phyloP scores from a whole-genome alignment of 2,329 filamentous ascomycete genomes.

The Ceratocystis cacaofunesta region DNA sequence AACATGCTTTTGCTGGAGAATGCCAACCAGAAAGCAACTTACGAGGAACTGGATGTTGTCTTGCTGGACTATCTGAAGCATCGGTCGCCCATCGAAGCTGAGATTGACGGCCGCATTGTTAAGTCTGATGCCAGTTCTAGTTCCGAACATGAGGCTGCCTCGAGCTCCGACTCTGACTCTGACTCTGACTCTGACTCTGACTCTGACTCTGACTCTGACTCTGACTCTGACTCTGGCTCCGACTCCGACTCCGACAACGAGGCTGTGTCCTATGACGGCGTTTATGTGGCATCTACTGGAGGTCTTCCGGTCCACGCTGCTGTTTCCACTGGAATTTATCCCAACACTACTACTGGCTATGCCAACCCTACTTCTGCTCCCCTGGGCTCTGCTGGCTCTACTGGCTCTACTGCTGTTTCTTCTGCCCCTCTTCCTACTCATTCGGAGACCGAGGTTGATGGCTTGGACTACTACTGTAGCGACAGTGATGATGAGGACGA shows the following conservation, averaged over 20 bases:
- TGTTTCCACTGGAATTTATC: not conserved
- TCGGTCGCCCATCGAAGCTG: conserved; percentile 34
- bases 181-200: not conserved
- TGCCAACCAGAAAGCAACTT: conserved; percentile 24
- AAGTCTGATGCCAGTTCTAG: not conserved
- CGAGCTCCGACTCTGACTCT: not conserved
- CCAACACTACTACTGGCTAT: not conserved
- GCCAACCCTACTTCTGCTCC: not conserved
- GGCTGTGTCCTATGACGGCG: not conserved
- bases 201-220: not conserved
- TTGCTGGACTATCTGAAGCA: conserved; percentile 35
- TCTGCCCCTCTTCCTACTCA: not conserved
- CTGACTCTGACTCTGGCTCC: not conserved
- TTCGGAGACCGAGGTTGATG: not conserved
- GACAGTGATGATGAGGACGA: not conserved
- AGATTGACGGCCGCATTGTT: conserved; percentile 33
- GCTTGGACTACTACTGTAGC: not conserved
- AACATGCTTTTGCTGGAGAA: conserved; percentile 35
- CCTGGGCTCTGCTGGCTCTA: not conserved
- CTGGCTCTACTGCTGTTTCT: not conserved
- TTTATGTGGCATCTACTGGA: not conserved
- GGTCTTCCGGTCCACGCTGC: not conserved
- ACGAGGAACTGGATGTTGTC: conserved; percentile 41
- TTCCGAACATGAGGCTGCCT: not conserved
- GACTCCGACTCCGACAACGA: not conserved